Conservation (phyloP, 805 yeast species). For the Schwanniomyces occidentalis region DNA sequence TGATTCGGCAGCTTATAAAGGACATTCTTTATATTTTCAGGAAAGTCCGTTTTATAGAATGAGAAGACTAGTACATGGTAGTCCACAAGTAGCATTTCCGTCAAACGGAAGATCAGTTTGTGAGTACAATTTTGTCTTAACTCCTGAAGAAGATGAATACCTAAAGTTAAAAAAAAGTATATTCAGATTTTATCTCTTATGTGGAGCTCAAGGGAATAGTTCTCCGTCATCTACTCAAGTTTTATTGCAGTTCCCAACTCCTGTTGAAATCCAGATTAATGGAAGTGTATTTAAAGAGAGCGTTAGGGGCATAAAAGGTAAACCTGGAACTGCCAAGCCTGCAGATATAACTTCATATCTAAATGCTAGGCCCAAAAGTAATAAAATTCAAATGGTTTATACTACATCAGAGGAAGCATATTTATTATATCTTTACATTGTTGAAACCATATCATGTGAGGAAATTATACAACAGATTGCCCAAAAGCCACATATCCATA, state of each 20-base stretch:
- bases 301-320: slow-evolving; percentile 73
- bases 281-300: slow-evolving; percentile 48
- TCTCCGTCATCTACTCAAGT: slow-evolving; percentile 29
- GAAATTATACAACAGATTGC: slow-evolving; percentile 19
- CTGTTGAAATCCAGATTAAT: slow-evolving; percentile 68
- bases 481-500: slow-evolving; percentile 52
- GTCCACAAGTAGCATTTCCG: slow-evolving; percentile 48
- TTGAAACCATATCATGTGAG: slow-evolving; percentile 35
- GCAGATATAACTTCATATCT: slow-evolving; percentile 65
- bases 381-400: slow-evolving; percentile 53
- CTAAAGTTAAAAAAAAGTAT: slow-evolving; percentile 20
- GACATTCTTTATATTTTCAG: slow-evolving; percentile 49
- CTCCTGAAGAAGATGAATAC: slow-evolving; percentile 39
- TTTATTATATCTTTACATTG: slow-evolving; percentile 59
- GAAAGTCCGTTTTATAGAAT: slow-evolving; percentile 58
- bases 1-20: slow-evolving; percentile 19
- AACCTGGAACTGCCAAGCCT: slow-evolving; percentile 78
- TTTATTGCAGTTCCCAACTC: slow-evolving; percentile 65
- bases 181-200: slow-evolving; percentile 49
- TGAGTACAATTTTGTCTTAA: slow-evolving; percentile 39
- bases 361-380: slow-evolving; percentile 26
- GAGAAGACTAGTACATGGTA: slow-evolving; percentile 45
- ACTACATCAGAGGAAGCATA: slow-evolving; percentile 55
- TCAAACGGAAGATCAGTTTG: slow-evolving; percentile 47
- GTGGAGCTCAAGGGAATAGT: slow-evolving; percentile 42